Evolutionary conservation across 2,329 filamentous ascomycete species (phyloP), one percentile per base, ranked within the genome.

Genomic region (Penicillium verrucosum): DNA sequence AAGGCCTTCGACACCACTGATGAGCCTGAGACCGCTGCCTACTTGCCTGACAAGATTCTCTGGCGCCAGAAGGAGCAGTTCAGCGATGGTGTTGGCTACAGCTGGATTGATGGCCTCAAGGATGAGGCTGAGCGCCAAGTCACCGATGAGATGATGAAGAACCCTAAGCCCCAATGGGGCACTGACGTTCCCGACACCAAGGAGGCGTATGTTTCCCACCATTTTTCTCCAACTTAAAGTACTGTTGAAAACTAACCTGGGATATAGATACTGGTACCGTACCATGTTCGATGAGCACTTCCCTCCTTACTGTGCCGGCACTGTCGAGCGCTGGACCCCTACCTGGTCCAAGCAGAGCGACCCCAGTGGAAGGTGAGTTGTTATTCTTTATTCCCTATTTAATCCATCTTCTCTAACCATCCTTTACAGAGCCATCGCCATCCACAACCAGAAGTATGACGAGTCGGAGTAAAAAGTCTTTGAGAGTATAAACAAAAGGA

Each of bases 41-140:
- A 97, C 80, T 85, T 99, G n/a, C 94, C 95, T 8, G 88, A 96
- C 18, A 86, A 92, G 74, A 99, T 99, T 67, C 86, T 99, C 55
- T 99, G 91, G 89, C 85, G 95, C 73, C 95, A 99, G 79, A 99
- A 99, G 86, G 94, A 99, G 81, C 94, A 99, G 80, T 99, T 99
- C 82, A 95, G 89, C 57, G 95, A 99, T 70, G 95, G 94, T 73
- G 94, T 99, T 56, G 94, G 94, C 56, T 99, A 99, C 80, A 92
- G 94, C 62, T 99, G 94, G 94, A 99, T 99, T 72, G 94, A 99
- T 71, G 89, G 88, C 7, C 85, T 99, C 69, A 97, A 97, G 83
- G 94, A 97, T 77, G 90, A 89, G 70, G 94, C 94, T 34, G 92
- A 95, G 78, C 75, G 87, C 63, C 85, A 94, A 56, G 89, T 99